Evolutionary conservation across 805 yeast genomes (phyloP), one percentile per base, ranked within the genome.

Genomic region (Candida golubevii): DNA sequence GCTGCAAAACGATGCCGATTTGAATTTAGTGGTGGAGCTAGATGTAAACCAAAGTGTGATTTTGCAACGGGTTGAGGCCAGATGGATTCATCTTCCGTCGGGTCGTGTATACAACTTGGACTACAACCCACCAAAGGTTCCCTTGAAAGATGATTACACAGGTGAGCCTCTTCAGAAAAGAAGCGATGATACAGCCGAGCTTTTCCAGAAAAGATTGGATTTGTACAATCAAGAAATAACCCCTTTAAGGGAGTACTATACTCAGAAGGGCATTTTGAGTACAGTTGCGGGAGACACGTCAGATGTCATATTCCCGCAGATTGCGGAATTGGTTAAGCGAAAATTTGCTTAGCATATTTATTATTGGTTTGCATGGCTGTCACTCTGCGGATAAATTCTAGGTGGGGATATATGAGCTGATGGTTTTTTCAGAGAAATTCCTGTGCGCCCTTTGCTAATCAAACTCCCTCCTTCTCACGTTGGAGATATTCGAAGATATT

Each of bases 11-110:
- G 53, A 66, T 3, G 63, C 83, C 1, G 59, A 65, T 11, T 59
- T 90, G 44, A 88, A 88, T 55, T 59, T 85, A 48, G 96, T 89
- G n/a, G 85, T 91, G 4, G 93, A 88, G 58, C 66, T 90, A 36
- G 82, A 83, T 46, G 97, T 91, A 7, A 95, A 95, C n/a, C 84
- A 84, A 43, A 72, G 72, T n/a, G 86, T 85, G 6, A 90, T 90
- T 26, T 63, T 89, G 26, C 83, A 83, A 31, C 74, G 98, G 58
- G 88, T 91, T 15, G 85, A 84, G 55, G 85, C 87, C 49, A 67
- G 97, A 53, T 88, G 87, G 83, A 84, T 89, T 34, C 97, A 90
- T 63, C 60, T 74, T 11, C 80, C 86, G 0, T 85, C 95, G 41
- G 97, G 97, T 0, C 70, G 97, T 51, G 83, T 89, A 2, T 90